Conservation (phyloP, 768 basidiomycete species). For the Suillus spraguei region DNA sequence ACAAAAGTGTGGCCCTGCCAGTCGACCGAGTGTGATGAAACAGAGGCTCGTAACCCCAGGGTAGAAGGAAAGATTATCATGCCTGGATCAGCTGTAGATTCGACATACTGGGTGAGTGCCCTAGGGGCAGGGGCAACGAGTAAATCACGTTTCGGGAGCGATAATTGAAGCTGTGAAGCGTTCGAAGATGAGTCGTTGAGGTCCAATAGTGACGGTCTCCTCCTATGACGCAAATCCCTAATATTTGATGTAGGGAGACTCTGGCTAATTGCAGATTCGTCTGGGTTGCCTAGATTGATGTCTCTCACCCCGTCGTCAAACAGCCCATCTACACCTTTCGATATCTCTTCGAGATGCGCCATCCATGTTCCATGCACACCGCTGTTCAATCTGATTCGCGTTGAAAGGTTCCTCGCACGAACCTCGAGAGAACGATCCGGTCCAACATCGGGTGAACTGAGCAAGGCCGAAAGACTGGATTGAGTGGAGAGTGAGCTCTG, state of each 20-base stretch:
- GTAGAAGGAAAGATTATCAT: slow-evolving; percentile 68
- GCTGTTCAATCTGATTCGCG: slow-evolving; percentile 48
- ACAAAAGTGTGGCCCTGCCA: slow-evolving; percentile 11
- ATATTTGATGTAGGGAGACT: slow-evolving; percentile 46
- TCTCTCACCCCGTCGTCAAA: slow-evolving; percentile 37
- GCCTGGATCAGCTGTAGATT: slow-evolving; percentile 54
- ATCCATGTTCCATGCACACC: slow-evolving; percentile 60
- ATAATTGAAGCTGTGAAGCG: slow-evolving; percentile 51
- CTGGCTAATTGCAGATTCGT: slow-evolving; percentile 38
- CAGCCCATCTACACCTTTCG: slow-evolving; percentile 60
- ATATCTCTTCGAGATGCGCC: slow-evolving; percentile 68
- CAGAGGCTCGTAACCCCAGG: slow-evolving; percentile 55
- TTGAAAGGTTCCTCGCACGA: slow-evolving; percentile 53
- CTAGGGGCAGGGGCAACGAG: slow-evolving; percentile 72
- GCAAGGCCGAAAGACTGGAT: slow-evolving; percentile 50
- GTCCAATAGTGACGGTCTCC: slow-evolving; percentile 51
- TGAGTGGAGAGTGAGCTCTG: slow-evolving; percentile 78
- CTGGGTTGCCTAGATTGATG: slow-evolving; percentile 10
- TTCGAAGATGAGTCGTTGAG: slow-evolving; percentile 27
- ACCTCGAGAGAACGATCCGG: slow-evolving; percentile 49
- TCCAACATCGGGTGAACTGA: slow-evolving; percentile 45
- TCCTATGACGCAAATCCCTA: slow-evolving; percentile 35
- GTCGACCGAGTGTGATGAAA: slow-evolving; percentile 28
- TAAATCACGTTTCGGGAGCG: slow-evolving; percentile 50
- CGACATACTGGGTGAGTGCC: slow-evolving; percentile 75